Evolutionary conservation across 129 eudicot species (phyloP), one percentile per base, ranked within the genome.

Genomic region (Helichrysum umbraculigerum): DNA sequence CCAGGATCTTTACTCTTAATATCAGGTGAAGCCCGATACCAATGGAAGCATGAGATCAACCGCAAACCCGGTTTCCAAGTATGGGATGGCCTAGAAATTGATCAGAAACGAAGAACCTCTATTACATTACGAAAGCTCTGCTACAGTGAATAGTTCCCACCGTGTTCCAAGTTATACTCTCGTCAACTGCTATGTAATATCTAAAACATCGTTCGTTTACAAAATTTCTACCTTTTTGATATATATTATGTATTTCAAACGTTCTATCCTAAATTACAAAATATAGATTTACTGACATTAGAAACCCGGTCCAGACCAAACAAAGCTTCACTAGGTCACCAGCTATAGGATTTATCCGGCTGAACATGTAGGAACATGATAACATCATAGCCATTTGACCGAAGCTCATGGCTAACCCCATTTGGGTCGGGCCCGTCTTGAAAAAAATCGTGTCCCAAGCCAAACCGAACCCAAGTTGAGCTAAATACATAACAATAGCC

Each of bases 11-110:
- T 90, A 25, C 81, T 88, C 19, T 72, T 93, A 33, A 83, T 90
- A 92, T 90, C 86, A 79, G 98, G 97, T 19, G 98, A 90, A 66
- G 97, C 96, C 19, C 89, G 98, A 12, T 90, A 88, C 57, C 68
- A 63, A 1, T 93, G 98, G 98, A 88, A 90, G 85, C 98, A 93
- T 67, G 97, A 90, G 78, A 93, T 93, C 21, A 85, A 93, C 76
- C 89, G 96, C 22, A 93, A 84, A 63, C 95, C 98, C 3, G 98
- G 96, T 44, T 86, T 86, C 44, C 98, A 93, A 52, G 72, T 5
- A 15, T 93, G 97, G 97, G 74, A 90, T 56, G 96, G 98, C 29
- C 19, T 71, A 76, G 89, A 87, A 22, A 85, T 93, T 54, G 88
- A 85, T 50, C 98, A 93, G 82, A 85, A 87, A 56, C 88, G 87